Evolutionary conservation across 225 moss, liverwort and hornwort genomes (phyloP).

Genomic region (Sphagnum tenellum): DNA sequence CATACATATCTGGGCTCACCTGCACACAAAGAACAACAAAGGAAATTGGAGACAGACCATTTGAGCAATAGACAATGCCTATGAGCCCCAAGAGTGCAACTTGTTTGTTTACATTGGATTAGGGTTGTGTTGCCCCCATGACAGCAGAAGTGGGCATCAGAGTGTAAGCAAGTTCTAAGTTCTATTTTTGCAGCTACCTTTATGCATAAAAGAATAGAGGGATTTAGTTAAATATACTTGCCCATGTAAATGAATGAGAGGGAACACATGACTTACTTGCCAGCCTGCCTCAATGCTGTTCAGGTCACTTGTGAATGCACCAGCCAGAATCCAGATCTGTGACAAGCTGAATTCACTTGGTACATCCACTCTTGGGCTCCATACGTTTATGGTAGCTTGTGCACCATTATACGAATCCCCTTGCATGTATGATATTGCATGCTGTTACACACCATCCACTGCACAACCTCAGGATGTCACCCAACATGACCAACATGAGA

Average conservation of each 20-base stretch:
- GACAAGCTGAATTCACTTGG: constrained; percentile 8
- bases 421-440: constrained; percentile 3
- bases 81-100: too few species aligned
- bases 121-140: too few species aligned
- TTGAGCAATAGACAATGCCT: too few species aligned
- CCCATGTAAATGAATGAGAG: too few species aligned
- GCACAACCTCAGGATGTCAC: neutral
- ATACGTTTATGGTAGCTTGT: constrained; percentile 7
- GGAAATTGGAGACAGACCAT: too few species aligned
- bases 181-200: too few species aligned
- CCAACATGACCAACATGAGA: neutral
- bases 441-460: neutral
- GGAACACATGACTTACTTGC: neutral
- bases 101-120: too few species aligned
- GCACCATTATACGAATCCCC: constrained; percentile 3
- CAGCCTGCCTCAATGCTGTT: constrained; percentile 14
- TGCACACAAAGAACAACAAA: constrained; percentile 3
- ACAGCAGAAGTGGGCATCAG: too few species aligned
- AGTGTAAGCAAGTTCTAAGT: too few species aligned
- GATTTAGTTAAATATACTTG: too few species aligned
- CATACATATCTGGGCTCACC: constrained; percentile 6
- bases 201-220: too few species aligned
- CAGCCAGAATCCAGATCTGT: constrained; percentile 8
- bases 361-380: constrained; percentile 4
- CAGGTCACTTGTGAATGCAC: constrained; percentile 1